Evolutionary conservation across 768 basidiomycete species (phyloP).

Genomic region (Pleurotus djamor): DNA sequence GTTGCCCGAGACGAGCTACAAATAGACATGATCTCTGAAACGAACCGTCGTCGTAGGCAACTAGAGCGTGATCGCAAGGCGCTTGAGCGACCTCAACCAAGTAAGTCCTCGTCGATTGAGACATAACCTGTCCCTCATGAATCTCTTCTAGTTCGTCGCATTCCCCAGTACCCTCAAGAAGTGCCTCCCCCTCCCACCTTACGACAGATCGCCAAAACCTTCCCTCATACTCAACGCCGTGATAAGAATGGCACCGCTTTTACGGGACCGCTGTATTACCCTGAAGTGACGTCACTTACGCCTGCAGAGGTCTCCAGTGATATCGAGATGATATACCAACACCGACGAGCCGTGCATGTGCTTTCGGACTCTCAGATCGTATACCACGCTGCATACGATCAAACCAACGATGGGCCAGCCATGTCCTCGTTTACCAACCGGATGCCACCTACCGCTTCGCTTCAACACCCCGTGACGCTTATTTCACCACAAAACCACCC

Average conservation of each 20-base stretch:
- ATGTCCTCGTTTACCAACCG: conserved; percentile 7
- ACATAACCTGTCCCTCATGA: neutral
- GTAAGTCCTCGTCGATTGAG: conserved; percentile 37
- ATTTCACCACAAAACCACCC: neutral
- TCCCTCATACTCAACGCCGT: conserved; percentile 29
- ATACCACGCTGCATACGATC: neutral
- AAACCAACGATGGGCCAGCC: conserved; percentile 6
- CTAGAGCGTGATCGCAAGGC: conserved; percentile 85
- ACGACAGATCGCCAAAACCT: conserved; percentile 62
- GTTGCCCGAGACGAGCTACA: conserved; percentile 76
- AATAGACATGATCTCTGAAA: conserved; percentile 86
- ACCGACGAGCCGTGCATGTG: conserved; percentile 24
- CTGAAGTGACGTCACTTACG: conserved; percentile 46
- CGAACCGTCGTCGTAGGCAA: conserved; percentile 80
- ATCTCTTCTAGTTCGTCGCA: conserved; percentile 47
- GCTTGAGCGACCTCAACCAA: conserved; percentile 70
- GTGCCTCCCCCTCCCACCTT: conserved; percentile 58
- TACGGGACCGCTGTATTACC: conserved; percentile 27
- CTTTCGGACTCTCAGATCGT: conserved; percentile 5
- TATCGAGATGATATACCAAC: conserved; percentile 51
- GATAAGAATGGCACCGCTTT: conserved; percentile 1
- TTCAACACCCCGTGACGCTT: neutral
- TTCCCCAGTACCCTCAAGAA: conserved; percentile 53
- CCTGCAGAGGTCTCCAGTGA: conserved; percentile 48
- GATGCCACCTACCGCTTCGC: neutral